A percentile compares a stretch with the other conserved stretches of the same genome.
These are phyloP conservation scores for Nicotiana benthamiana DNA, from an alignment of 257 asterid genomes.

Conservation along the genomic window DNA sequence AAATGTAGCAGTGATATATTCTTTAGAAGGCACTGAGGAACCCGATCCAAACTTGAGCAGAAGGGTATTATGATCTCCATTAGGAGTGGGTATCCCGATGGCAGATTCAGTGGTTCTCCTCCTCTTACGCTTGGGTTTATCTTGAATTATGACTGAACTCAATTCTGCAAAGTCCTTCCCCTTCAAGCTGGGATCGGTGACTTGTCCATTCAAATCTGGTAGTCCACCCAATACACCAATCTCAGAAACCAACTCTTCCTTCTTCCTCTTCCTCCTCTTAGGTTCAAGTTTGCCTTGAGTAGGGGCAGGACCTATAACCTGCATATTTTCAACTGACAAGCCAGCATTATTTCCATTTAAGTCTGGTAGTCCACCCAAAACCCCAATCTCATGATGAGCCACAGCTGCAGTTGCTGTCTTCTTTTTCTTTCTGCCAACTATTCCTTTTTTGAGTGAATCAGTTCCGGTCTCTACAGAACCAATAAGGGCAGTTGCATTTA, in stretches of 20 bases:
- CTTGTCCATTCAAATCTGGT: slow-evolving; percentile 67
- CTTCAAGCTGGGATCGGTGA: slow-evolving; percentile 13
- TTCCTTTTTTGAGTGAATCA: slow-evolving; percentile 15
- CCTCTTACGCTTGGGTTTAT: slow-evolving; percentile 22
- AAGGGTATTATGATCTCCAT: slow-evolving; percentile 13
- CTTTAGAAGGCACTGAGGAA: slow-evolving; percentile 34
- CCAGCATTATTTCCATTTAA: slow-evolving; percentile 25
- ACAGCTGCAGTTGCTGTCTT: slow-evolving; percentile 17
- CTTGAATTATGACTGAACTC: slow-evolving; percentile 14
- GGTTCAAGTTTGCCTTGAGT: slow-evolving; percentile 19
- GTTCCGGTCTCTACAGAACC: slow-evolving; percentile 10
- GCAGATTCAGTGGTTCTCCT: slow-evolving; percentile 20
- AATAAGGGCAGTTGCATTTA: slow-evolving; percentile 9
- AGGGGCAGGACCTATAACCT: slow-evolving; percentile 24
- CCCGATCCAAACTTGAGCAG: slow-evolving; percentile 38
- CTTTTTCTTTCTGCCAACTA: slow-evolving; percentile 17
- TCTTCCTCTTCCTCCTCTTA: slow-evolving; percentile 12
- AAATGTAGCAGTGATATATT: slow-evolving; percentile 31
- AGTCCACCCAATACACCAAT: background rate
- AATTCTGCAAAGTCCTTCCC: slow-evolving; percentile 22
- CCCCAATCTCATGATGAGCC: slow-evolving; percentile 12
- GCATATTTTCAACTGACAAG: slow-evolving; percentile 26
- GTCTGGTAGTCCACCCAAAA: slow-evolving; percentile 30
- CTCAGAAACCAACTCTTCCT: slow-evolving; percentile 16
- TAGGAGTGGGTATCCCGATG: slow-evolving; percentile 7